Evolutionary conservation across 148 eudicot species (phyloP).

Genomic region (Chenopodium suecicum): DNA sequence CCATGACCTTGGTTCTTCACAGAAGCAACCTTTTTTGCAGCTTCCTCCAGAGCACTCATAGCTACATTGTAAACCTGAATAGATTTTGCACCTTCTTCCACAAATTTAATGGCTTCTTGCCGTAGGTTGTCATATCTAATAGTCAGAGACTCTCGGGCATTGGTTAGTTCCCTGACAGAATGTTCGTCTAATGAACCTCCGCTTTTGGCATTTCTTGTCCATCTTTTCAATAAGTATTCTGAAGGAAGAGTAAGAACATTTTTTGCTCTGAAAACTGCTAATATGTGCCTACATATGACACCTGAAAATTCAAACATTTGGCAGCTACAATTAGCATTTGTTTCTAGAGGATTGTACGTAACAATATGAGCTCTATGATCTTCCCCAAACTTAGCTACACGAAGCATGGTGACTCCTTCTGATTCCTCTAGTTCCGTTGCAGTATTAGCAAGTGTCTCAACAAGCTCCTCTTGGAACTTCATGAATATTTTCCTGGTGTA

Average conservation of each 20-base stretch:
- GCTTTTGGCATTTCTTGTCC: constrained; percentile 42
- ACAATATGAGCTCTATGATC: constrained; percentile 40
- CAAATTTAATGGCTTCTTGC: constrained; percentile 46
- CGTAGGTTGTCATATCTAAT: constrained; percentile 32
- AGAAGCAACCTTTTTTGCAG: constrained; percentile 35
- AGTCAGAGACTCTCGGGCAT: constrained; percentile 25
- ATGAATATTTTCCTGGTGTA: constrained; percentile 38
- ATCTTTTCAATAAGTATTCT: constrained; percentile 40
- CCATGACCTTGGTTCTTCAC: constrained; percentile 32
- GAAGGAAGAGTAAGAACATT: constrained; percentile 42
- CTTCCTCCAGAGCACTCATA: constrained; percentile 38
- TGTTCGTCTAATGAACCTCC: constrained; percentile 23
- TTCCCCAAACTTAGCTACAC: constrained; percentile 43
- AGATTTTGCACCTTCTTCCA: constrained; percentile 51
- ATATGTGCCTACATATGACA: constrained; percentile 43
- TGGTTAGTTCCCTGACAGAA: constrained; percentile 21
- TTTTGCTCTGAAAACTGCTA: constrained; percentile 43
- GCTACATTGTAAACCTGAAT: constrained; percentile 44
- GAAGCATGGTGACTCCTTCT: constrained; percentile 29
- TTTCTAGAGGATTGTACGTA: constrained; percentile 28
- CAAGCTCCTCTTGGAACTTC: constrained; percentile 49
- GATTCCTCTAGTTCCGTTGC: constrained; percentile 41
- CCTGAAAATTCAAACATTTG: constrained; percentile 51
- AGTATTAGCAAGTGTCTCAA: constrained; percentile 41
- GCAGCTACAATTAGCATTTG: constrained; percentile 42